Evolutionary conservation across 768 basidiomycete genomes (phyloP).

Genomic region (Lactarius hengduanensis): DNA sequence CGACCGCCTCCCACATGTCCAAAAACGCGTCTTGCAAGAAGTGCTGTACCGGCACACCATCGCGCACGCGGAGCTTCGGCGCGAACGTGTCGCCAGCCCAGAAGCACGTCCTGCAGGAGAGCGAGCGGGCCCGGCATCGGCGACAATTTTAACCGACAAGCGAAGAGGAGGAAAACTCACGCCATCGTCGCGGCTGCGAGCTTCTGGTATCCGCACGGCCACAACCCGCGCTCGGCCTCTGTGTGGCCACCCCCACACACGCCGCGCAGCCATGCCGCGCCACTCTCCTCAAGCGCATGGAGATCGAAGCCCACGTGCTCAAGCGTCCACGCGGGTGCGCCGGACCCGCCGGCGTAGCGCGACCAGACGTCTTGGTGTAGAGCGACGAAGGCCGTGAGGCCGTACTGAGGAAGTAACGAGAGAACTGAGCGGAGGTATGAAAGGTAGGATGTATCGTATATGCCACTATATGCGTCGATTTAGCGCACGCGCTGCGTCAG

Average conservation of each 20-base stretch:
- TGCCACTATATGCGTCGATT: constrained; percentile 49
- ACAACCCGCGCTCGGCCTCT: constrained; percentile 78
- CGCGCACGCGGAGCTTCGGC: constrained; percentile 62
- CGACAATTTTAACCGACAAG: not conserved
- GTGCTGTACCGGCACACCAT: constrained; percentile 65
- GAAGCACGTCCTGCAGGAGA: constrained; percentile 69
- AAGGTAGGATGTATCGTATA: constrained; percentile 84
- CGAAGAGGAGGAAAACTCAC: constrained; percentile 43
- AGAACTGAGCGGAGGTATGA: constrained; percentile 71
- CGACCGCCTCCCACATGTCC: constrained; percentile 70
- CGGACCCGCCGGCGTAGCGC: constrained; percentile 90
- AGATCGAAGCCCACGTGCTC: constrained; percentile 85
- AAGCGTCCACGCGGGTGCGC: constrained; percentile 96
- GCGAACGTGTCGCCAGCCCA: constrained; percentile 91
- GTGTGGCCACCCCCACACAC: constrained; percentile 73
- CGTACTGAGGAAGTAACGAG: constrained; percentile 67
- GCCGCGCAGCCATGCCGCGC: constrained; percentile 85
- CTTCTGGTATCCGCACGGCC: constrained; percentile 95
- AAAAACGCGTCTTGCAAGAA: constrained; percentile 84
- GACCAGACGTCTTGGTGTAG: constrained; percentile 98
- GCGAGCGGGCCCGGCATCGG: constrained; percentile 3
- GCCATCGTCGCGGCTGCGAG: constrained; percentile 92
- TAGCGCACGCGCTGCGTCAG: not conserved
- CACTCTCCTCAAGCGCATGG: constrained; percentile 70
- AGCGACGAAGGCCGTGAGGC: constrained; percentile 70